Conservation (phyloP, 768 basidiomycete species). For the Amanita muscaria region DNA sequence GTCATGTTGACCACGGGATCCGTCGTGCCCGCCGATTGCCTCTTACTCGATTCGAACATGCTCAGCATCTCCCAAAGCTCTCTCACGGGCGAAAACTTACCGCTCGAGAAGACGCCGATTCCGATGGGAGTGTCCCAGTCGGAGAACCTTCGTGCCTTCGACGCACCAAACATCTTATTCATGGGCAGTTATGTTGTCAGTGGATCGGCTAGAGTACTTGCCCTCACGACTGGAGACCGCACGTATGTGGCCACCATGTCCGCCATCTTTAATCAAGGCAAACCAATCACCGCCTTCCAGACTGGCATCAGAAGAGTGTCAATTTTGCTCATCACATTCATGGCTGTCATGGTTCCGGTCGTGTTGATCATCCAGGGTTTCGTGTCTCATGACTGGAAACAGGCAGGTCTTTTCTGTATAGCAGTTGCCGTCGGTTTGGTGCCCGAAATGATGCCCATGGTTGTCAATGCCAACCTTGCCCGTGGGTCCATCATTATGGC, state of each 20-base stretch:
- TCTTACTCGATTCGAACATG: conserved; percentile 25
- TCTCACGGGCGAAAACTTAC: conserved; percentile 27
- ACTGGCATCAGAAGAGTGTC: conserved; percentile 18
- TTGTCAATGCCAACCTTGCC: conserved; percentile 51
- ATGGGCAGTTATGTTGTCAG: conserved; percentile 26
- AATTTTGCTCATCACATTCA: conserved; percentile 15
- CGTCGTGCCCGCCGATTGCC: conserved; percentile 27
- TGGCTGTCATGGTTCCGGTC: conserved; percentile 2
- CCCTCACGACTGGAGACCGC: conserved; percentile 22
- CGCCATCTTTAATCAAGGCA: conserved; percentile 21
- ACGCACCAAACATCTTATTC: conserved; percentile 24
- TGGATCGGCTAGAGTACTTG: conserved; percentile 22
- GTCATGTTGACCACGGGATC: conserved; percentile 24
- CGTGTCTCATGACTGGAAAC: not conserved
- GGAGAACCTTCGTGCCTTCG: conserved; percentile 20
- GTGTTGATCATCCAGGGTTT: not conserved
- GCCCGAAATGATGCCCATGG: conserved; percentile 35
- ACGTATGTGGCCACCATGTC: conserved; percentile 28
- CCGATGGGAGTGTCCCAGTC: conserved; percentile 11
- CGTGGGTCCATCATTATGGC: conserved; percentile 49
- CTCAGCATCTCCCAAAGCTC: conserved; percentile 26
- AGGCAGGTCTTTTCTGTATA: conserved; percentile 23
- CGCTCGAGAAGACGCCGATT: conserved; percentile 22
- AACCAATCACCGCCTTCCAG: conserved; percentile 26
- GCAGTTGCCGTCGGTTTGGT: conserved; percentile 32